Conservation (phyloP, 352 stramenopile genomes). For the Phytophthora meadii region DNA sequence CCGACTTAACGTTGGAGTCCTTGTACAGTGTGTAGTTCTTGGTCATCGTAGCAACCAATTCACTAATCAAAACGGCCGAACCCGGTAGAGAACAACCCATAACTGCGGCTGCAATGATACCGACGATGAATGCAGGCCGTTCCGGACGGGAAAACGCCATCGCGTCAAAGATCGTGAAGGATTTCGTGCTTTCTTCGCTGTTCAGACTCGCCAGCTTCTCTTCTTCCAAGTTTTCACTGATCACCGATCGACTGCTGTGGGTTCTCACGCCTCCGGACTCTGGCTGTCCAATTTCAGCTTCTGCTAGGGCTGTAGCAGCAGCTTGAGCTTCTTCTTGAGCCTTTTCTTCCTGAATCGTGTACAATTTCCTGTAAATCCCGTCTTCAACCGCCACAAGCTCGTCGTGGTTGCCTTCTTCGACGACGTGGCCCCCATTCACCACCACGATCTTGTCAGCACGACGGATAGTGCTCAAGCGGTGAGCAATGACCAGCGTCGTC, state of each 20-base stretch:
- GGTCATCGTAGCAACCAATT: conserved; percentile 30
- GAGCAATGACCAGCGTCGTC: conserved; percentile 53
- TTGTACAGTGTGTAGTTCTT: conserved; percentile 36
- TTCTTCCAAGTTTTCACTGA: background rate
- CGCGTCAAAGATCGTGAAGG: background rate
- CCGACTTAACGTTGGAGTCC: conserved; percentile 18
- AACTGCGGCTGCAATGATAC: background rate
- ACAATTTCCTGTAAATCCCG: conserved; percentile 25
- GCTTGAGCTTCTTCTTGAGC: conserved; percentile 13
- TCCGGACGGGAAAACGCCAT: conserved; percentile 1
- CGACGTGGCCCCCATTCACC: conserved; percentile 47
- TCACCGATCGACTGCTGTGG: background rate
- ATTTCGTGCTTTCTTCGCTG: background rate
- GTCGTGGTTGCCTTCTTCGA: conserved; percentile 49
- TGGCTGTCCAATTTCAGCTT: conserved; percentile 12
- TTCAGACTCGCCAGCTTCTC: background rate
- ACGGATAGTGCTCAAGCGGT: conserved; percentile 53
- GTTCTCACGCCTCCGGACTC: background rate
- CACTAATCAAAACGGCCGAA: conserved; percentile 31
- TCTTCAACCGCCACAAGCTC: conserved; percentile 37
- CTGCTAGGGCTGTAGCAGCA: conserved; percentile 5
- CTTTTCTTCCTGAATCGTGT: conserved; percentile 38
- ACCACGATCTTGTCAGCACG: conserved; percentile 57
- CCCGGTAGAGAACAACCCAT: conserved; percentile 24
- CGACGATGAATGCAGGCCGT: background rate